Percentiles rank a stretch among this genome's conserved stretches.
phyloP scores from a whole-genome alignment of 1,139 yeast species.

The Yamadazyma diospyri region DNA sequence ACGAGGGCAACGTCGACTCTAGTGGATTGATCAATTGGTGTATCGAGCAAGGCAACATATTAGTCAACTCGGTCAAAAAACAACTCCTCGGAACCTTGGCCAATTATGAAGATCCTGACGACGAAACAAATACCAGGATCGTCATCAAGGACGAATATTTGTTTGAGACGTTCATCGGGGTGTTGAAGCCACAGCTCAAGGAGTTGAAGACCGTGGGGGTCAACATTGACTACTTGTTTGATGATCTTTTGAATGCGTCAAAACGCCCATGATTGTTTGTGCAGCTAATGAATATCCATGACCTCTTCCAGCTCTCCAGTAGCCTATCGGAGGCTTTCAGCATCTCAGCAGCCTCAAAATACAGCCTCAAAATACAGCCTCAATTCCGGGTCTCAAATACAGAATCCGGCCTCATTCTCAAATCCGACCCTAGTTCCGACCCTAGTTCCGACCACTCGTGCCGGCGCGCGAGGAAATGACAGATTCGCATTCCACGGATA shows the following conservation, averaged over 20 bases:
- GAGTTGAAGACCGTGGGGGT: slow-evolving; percentile 66
- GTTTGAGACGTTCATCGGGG: slow-evolving; percentile 44
- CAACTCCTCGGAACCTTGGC: slow-evolving; percentile 64
- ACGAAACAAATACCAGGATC: slow-evolving; percentile 16
- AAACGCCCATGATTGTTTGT: not conserved
- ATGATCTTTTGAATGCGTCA: slow-evolving; percentile 21
- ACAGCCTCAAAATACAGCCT: no score
- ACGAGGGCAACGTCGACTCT: slow-evolving; percentile 31
- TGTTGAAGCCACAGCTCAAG: slow-evolving; percentile 57
- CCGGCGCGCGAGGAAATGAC: no score
- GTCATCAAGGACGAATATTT: slow-evolving; percentile 28
- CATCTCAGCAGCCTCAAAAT: no score
- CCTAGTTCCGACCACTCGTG: no score
- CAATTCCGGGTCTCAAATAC: no score
- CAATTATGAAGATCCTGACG: slow-evolving; percentile 18
- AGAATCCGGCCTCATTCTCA: no score
- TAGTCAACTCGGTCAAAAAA: slow-evolving; percentile 58
- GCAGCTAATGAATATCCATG: not conserved
- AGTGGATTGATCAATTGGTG: slow-evolving; percentile 63
- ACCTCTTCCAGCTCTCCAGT: no score
- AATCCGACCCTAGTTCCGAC: no score
- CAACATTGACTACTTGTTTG: slow-evolving; percentile 64
- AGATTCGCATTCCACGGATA: slow-evolving; percentile 2
- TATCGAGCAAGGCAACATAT: slow-evolving; percentile 58
- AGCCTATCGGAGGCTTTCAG: no score